Percentiles rank a stretch among this genome's conserved stretches.
Evolutionary conservation across 116 monocot species (phyloP).

Genomic region (Zostera marina): DNA sequence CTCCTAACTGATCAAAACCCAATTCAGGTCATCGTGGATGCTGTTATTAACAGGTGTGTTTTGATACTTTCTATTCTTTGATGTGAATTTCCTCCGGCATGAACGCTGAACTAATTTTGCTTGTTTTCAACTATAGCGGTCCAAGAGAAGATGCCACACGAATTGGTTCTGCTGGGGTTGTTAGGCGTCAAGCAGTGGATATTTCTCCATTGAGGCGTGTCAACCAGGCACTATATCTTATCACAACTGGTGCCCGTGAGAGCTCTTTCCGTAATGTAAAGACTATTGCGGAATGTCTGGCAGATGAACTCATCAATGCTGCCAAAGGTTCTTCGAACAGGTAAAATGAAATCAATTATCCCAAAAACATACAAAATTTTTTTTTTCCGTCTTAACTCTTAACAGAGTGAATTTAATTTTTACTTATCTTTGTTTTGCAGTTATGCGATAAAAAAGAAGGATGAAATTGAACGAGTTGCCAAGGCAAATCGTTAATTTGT

Average conservation of each 20-base stretch:
- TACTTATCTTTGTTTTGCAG: background rate
- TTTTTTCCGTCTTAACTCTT: too few species aligned
- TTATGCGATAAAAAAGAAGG: conserved; percentile 19
- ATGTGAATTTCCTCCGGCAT: background rate
- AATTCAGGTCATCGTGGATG: conserved; percentile 61
- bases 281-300: conserved; percentile 85
- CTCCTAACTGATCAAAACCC: conserved; percentile 62
- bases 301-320: conserved; percentile 84
- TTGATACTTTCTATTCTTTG: background rate
- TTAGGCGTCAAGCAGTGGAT: conserved; percentile 74
- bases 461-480: conserved; percentile 18
- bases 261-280: conserved; percentile 78
- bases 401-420: too few species aligned
- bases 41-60: conserved; percentile 52
- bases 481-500: conserved; percentile 11
- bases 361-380: too few species aligned
- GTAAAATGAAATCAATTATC: too few species aligned
- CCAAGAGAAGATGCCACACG: conserved; percentile 82
- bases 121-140: conserved; percentile 19
- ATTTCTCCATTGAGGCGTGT: conserved; percentile 73
- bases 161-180: conserved; percentile 85
- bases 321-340: conserved; percentile 78
- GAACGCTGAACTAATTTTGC: too few species aligned
- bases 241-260: conserved; percentile 84
- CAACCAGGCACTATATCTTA: conserved; percentile 79